Evolutionary conservation across 352 stramenopile genomes (phyloP).

Genomic region (Phytophthora boehmeriae): DNA sequence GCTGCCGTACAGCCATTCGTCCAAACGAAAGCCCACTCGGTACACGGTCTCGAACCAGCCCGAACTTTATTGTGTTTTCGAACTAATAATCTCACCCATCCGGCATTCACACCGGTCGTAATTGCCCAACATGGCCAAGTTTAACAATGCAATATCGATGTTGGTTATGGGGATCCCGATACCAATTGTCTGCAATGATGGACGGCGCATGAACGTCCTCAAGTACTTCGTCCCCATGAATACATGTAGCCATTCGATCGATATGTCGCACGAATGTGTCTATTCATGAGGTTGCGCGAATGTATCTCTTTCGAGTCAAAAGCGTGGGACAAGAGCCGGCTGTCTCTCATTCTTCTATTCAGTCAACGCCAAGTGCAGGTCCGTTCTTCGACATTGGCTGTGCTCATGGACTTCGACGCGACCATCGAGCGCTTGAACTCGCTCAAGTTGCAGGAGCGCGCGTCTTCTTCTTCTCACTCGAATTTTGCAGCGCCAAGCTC

Average conservation of each 20-base stretch:
- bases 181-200: too few species aligned
- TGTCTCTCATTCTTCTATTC: background rate
- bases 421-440: constrained; percentile 78
- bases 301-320: background rate
- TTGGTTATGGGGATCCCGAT: too few species aligned
- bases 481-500: constrained; percentile 15
- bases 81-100: background rate
- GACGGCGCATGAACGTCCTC: too few species aligned
- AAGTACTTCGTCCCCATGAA: background rate
- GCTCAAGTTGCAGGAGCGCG: constrained; percentile 66
- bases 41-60: too few species aligned
- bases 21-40: too few species aligned
- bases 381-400: background rate
- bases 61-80: too few species aligned
- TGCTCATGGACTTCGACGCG: constrained; percentile 60
- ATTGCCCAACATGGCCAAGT: too few species aligned
- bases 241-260: background rate
- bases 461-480: constrained; percentile 2
- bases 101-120: too few species aligned
- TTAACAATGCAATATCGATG: too few species aligned
- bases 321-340: background rate
- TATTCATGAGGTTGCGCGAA: background rate
- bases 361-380: background rate
- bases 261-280: background rate
- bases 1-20: too few species aligned